Evolutionary conservation across 1,139 yeast genomes (phyloP), one percentile per base, ranked within the genome.

Genomic region (Saccharomyces pastorianus): DNA sequence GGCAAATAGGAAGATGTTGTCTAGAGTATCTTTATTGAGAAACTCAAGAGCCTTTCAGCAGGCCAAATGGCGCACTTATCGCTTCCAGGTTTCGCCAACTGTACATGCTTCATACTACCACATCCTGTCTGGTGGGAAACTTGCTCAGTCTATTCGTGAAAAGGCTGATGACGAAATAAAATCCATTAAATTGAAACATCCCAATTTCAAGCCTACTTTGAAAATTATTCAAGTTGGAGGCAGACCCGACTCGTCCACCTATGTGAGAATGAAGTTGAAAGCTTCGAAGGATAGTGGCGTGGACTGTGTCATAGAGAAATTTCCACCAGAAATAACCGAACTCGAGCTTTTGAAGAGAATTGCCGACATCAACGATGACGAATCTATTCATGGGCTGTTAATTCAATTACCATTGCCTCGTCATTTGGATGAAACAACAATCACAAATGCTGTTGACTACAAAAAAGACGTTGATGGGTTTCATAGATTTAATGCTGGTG

Each of bases 401-500:
- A 80, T 86, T 56, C 95, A 86, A 70, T 74, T 86, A 56, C 95
- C 95, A 1, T 72, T 86, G 58, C 95, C 95, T 49, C 69, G 75
- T 53, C 90, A 84, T 65, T 73, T 86, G 53, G 80, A 85, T 64
- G 91, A 85, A 71, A 81, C 86, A 26, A 67, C 71, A 50, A 76
- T 86, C 55, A 85, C 95, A 34, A 84, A 85, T 67, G 74, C 86
- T 2, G 93, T 86, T 11, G 72, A 76, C 14, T 81, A 81, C 48
- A 82, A 78, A 52, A 86, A 86, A 66, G 95, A 86, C 64, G 91
- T 86, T 34, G 95, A 86, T 71, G 95, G 95, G 1, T 85, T 86
- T 64, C 86, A 84, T 53, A 82, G 87, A 59, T 79, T 76, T 68
- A 86, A 86, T 66, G 84, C 84, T 55, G 95, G 93, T 54, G 93